Conservation (phyloP, 2,329 filamentous ascomycete species). For the Penicillium polonicum region DNA sequence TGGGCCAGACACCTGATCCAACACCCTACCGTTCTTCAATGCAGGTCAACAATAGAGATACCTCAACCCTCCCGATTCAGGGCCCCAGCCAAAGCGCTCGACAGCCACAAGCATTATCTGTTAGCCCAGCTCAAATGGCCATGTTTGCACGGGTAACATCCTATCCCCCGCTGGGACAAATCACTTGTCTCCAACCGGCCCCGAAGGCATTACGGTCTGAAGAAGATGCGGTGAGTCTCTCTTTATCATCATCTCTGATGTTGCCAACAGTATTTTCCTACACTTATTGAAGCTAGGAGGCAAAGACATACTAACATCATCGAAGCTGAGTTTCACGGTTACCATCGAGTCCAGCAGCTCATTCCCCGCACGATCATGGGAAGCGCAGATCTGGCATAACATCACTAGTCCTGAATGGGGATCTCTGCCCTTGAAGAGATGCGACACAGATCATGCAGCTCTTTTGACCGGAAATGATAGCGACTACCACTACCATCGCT, state of each 20-base stretch:
- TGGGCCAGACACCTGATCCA: not conserved
- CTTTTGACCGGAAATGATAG: slow-evolving; percentile 26
- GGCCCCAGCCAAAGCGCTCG: slow-evolving; percentile 10
- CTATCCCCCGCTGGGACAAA: slow-evolving; percentile 73
- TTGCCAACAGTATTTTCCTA: not conserved
- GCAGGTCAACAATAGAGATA: slow-evolving; percentile 15
- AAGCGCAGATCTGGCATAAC: slow-evolving; percentile 75
- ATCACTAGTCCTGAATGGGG: slow-evolving; percentile 58
- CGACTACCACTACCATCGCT: slow-evolving; percentile 31
- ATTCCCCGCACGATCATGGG: slow-evolving; percentile 61
- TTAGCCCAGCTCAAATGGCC: slow-evolving; percentile 44
- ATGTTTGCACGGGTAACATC: slow-evolving; percentile 58
- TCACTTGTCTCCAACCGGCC: slow-evolving; percentile 58
- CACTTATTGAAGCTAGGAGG: not conserved
- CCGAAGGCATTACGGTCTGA: slow-evolving; percentile 27
- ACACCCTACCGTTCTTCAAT: slow-evolving; percentile 10
- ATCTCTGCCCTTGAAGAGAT: slow-evolving; percentile 55
- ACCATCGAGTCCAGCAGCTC: slow-evolving; percentile 64
- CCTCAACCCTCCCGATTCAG: slow-evolving; percentile 23
- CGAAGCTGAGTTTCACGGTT: slow-evolving; percentile 62
- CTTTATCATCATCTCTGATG: not conserved
- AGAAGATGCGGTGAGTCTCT: slow-evolving; percentile 27
- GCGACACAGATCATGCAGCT: slow-evolving; percentile 26
- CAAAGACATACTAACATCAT: not conserved
- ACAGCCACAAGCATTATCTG: slow-evolving; percentile 34